Base-by-base conservation (phyloP, 2,329 filamentous ascomycete genomes). In the Colletotrichum godetiae region DNA sequence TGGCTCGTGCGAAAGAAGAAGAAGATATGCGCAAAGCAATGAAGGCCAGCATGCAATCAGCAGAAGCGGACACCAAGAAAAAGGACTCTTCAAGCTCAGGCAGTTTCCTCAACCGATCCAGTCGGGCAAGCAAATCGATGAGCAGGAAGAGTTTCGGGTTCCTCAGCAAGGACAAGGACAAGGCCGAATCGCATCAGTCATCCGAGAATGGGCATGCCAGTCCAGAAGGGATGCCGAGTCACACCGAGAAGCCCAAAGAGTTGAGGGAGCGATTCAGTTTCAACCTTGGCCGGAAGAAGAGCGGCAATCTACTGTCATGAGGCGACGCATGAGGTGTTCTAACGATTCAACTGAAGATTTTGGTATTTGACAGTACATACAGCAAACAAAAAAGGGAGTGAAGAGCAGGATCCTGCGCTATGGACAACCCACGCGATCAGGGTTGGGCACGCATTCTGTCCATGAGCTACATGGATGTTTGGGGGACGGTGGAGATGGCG, bases 41-140 rank as follows among this genome's bases (percentile, higher is more conserved):
- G 4, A 91, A 93, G 72, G 89, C 89, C 31, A 94, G 92, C 83
- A 93, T 90, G 80, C 86, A 87, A 73, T 87, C 88, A 10, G 90
- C 91, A 11, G 89, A 87, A 58, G 83, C 85, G 7, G 82, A 83
- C 15, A 76, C 77, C 12, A 81, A 82, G 60, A 86, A 83, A 76
- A 84, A 83, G 71, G 84, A 84, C 35, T 77, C 79, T 19, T 87
- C 78, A 78, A 87, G 80, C 73, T 80, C 78, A 64, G 80, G 81
- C 35, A 84, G 86, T 5, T 86, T 90, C 35, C 84, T 97, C 55
- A 91, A 90, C 78, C 88, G 94, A 57, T 91, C 93, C 75, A 90
- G 92, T 76, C 88, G 92, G 67, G 91, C 91, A 11, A 94, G 92
- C 81, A 96, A 94, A 84, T 95, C 94, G 75, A 89, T 97, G 85